Evolutionary conservation across 1,284 basidiomycete genomes (phyloP).

Genomic region (Sporisorium reilianum): DNA sequence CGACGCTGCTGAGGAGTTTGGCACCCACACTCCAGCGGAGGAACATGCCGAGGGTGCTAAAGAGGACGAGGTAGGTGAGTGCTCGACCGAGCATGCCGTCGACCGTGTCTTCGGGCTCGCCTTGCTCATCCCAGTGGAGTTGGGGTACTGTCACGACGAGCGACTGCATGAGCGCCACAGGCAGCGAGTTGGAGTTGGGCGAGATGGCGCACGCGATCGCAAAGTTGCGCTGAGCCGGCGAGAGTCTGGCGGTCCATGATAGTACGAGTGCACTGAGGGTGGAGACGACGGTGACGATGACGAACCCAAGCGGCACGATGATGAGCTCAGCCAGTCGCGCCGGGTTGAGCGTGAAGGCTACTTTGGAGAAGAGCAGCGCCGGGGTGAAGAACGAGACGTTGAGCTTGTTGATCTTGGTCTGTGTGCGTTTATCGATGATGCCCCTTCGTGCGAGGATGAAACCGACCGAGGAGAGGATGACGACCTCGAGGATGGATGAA

Average conservation of each 20-base stretch:
- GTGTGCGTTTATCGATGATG: slow-evolving; percentile 87
- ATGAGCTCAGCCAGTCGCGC: slow-evolving; percentile 87
- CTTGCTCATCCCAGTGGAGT: slow-evolving; percentile 80
- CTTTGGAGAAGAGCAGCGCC: slow-evolving; percentile 90
- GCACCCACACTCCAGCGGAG: slow-evolving; percentile 71
- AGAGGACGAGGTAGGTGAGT: slow-evolving; percentile 89
- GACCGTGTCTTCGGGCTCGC: slow-evolving; percentile 77
- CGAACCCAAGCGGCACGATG: slow-evolving; percentile 86
- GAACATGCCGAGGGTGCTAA: slow-evolving; percentile 90
- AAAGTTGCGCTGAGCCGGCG: slow-evolving; percentile 69
- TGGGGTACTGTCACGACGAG: slow-evolving; percentile 85
- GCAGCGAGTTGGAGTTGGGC: slow-evolving; percentile 87
- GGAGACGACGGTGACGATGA: slow-evolving; percentile 72
- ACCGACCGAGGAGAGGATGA: slow-evolving; percentile 85
- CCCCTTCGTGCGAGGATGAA: slow-evolving; percentile 83
- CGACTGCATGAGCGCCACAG: slow-evolving; percentile 90
- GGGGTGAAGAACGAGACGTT: slow-evolving; percentile 93
- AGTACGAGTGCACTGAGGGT: slow-evolving; percentile 65
- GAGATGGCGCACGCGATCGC: slow-evolving; percentile 68
- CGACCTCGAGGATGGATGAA: slow-evolving; percentile 85
- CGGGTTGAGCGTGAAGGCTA: slow-evolving; percentile 77
- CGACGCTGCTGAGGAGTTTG: slow-evolving; percentile 69
- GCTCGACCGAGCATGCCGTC: slow-evolving; percentile 91
- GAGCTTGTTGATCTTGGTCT: slow-evolving; percentile 75
- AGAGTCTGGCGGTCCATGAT: slow-evolving; percentile 66